Evolutionary conservation across 495 filamentous ascomycete genomes (phyloP), one percentile per base, ranked within the genome.

Genomic region (Eremomyces bilateralis): DNA sequence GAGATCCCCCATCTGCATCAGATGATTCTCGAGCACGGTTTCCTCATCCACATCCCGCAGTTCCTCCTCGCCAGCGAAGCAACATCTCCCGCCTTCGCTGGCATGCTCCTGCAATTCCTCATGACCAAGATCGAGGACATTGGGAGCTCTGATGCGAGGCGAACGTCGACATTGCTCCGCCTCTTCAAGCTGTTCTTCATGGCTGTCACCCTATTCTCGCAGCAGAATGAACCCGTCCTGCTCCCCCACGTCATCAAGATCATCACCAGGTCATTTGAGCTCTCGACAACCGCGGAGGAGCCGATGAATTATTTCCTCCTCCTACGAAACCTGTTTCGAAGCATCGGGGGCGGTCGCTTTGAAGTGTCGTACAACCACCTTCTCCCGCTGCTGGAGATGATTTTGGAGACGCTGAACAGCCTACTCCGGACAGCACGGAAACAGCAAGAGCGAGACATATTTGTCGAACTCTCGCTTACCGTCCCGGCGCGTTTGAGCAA

Each of bases 121-220:
- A 95, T 99, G 88, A 78, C 82, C 47, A 73, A 77, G 19, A 90
- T 99, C 35, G 74, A 88, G 39, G 81, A 95, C 42, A 81, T 99
- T 28, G 90, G 90, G 22, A 90, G 81, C 0, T 74, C 74, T 10
- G 80, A 95, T 50, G 75, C 80, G 32, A 79, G 76, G 38, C 84
- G 80, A 53, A 83, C 85, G 0, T 82, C 83, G 32, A 88, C 95
- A 35, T 60, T 99, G 6, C 62, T 99, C 12, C 71, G 90, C 29
- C 72, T 99, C 34, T 99, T 99, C 63, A 99, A 99, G 57, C 62
- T 99, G 29, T 91, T 83, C 3, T 99, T 99, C 59, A 99, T 99
- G 90, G 90, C 90, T 0, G 90, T 99, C 19, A 95, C 90, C 0
- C 57, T 99, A 6, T 99, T 99, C 51, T 83, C 81, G 0, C 62